Base-by-base conservation (phyloP, 2,329 filamentous ascomycete genomes). In the Nigrospora sphaerica region DNA sequence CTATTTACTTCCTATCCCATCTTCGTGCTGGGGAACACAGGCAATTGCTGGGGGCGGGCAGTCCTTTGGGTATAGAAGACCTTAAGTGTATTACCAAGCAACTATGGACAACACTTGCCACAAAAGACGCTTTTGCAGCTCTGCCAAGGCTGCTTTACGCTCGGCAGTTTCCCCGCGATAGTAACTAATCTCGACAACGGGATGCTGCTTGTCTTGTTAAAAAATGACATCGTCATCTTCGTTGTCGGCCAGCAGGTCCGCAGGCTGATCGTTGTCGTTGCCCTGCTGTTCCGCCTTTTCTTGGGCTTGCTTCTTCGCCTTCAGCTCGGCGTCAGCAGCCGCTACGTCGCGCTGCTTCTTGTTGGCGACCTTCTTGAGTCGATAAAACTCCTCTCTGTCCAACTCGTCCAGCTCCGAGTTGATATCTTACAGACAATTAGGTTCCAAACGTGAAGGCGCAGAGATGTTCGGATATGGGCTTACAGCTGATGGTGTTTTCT, bases 401-500 rank as follows among this genome's bases (percentile, higher is more conserved):
- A 98, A 76, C 70, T 98, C 93, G 63, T 98, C 93, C 14, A 98
- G 80, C 66, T 98, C 93, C 1, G 92, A 95, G 71, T 97, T 97
- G 77, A 97, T 97, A 62, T 97, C 83, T 86, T 48, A 31, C 16
- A 7, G 12, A n/a, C 6, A 55, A 39, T 55, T 41, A 55, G 54
- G 19, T 32, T 18, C 33, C 47, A 11, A 7, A 9, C 6, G 11
- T 6, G 3, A 23, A 7, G n/a, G 3, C 7, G 6, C 12, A 12
- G 6, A 28, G 14, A 19, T 9, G 6, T 11, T 10, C 13, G 14
- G 33, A 16, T 2, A 9, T 12, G 38, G 33, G 59, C 78, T 56
- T 71, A 84, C 84, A 98, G 71, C 95, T 96, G 74, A 98, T 98
- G n/a, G 93, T 98, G 62, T 97, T 98, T 66, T 98, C 93, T 13